Base-by-base conservation (phyloP, 352 stramenopile genomes). In the Pythium myriotylum region DNA sequence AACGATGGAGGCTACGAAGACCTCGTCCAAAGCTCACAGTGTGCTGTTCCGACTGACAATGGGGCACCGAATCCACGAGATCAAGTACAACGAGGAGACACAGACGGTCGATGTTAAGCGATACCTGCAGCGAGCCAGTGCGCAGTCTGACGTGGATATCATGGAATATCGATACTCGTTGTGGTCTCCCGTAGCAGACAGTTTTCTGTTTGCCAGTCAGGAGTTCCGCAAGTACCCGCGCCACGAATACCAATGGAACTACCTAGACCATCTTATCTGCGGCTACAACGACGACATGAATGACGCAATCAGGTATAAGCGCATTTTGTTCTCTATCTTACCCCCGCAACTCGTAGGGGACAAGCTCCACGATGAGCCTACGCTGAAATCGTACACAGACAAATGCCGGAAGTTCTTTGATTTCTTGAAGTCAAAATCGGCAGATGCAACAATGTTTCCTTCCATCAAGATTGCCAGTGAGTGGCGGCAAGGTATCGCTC, bases 81-180 rank as follows among this genome's bases (percentile, higher is more conserved):
- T 96, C 60, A 81, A 79, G 50, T 95, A 94, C 73, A 91, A 96
- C 49, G 82, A 91, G 67, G 79, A 92, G 47, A 86, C 77, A 2
- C 85, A 94, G 51, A 92, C 83, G 19, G 88, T 96, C 39, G 88
- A 96, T 41, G 85, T 96, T 10, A 94, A 94, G 65, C 76, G 81
- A 33, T 96, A 90, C 57, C 62, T 91, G 4, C 84, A 94, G 47
- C 82, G 81, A 17, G 78, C 79, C 20, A 88, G 74, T 12, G 78
- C 70, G 24, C 69, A 61, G 16, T 88, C 77, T 7, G 82, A 94
- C 49, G 73, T 87, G 8, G 83, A 93, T 26, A 89, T 89, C 23
- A 87, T 92, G 77, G 79, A 90, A 59, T 95, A 95, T 67, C 70
- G 78, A 33, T 95, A 95, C 52, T 80, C 73, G 54, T 77, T 95